Percentiles rank a stretch among this genome's conserved stretches.
Evolutionary conservation across 345 rosid genomes (phyloP).

Genomic region (Erucastrum elatum): DNA sequence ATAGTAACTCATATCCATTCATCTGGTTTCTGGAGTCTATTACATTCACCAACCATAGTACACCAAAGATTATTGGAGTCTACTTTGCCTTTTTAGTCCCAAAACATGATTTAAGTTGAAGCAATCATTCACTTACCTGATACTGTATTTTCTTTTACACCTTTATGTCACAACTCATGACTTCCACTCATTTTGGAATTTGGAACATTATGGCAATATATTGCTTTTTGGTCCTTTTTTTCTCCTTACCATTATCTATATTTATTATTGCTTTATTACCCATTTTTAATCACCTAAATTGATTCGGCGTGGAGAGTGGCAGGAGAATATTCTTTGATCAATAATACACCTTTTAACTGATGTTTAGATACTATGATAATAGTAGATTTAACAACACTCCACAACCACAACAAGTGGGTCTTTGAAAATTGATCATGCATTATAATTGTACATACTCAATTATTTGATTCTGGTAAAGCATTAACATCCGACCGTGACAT

Average conservation of each 20-base stretch:
- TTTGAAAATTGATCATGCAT: conserved; percentile 5
- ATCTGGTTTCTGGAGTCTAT: not conserved
- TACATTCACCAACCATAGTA: conserved; percentile 12
- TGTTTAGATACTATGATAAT: conserved; percentile 13
- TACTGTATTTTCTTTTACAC: not conserved
- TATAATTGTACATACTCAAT: conserved; percentile 23
- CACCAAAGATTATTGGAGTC: not conserved
- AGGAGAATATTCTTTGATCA: conserved; percentile 14
- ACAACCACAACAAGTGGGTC: conserved; percentile 39
- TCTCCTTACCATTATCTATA: not conserved
- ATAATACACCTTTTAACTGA: conserved; percentile 5
- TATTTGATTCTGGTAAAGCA: conserved; percentile 23
- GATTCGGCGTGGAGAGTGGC: not conserved
- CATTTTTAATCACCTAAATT: not conserved
- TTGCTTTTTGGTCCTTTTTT: not conserved
- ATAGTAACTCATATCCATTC: not conserved
- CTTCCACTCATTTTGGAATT: conserved; percentile 18
- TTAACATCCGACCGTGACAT: conserved; percentile 4
- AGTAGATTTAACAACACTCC: not conserved
- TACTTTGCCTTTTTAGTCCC: not conserved
- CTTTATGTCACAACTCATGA: not conserved
- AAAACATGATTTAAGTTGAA: not conserved
- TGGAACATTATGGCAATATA: not conserved
- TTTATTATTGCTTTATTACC: not conserved
- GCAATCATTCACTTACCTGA: not conserved